Base-by-base conservation (phyloP, 2,329 filamentous ascomycete genomes). In the Ceratocystis albifundus region DNA sequence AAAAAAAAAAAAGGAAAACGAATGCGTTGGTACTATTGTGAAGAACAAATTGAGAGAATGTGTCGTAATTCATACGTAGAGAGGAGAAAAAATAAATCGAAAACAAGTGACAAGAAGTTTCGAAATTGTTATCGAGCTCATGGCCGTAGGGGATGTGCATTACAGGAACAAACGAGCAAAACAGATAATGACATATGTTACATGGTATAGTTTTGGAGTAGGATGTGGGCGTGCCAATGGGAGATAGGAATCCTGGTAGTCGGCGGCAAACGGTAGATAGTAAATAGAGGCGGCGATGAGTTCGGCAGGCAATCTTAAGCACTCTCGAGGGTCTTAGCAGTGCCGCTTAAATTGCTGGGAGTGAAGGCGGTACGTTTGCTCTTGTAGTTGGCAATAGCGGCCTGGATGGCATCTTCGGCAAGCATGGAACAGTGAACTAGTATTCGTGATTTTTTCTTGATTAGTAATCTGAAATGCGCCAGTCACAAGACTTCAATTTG, bases 341-440 rank as follows among this genome's bases (percentile, higher is more conserved):
- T 92, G 70, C 90, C 89, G 65, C 87, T 86, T 8, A 96, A 82
- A 74, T 93, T 85, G 25, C 90, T 95, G 62, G 81, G 74, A 72
- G 84, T 82, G 62, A 73, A 70, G 62, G 72, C 71, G 61, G 74
- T 73, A 69, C 75, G 90, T 82, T 93, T 94, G 75, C 85, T 89
- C 78, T 94, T 90, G 80, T 94, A 95, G 75, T 95, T 90, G 67
- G 85, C 88, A 73, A 95, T 94, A 72, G 90, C 90, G 61, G 88
- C 90, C 78, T 94, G 93, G 81, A 95, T 95, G 70, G 90, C 90
- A 74, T 95, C 90, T 76, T 95, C 90, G 28, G 90, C 90, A 70
- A 95, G 83, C 88, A 95, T 94, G 65, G 88, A 93, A 81, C 90
- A 95, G 77, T 95, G 90, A 57, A 95, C 88, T 91, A 70, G 57